Percentiles rank a stretch among this genome's conserved stretches.
Evolutionary conservation across 768 basidiomycete species (phyloP).

Genomic region (Cystofilobasidium bisporidii): DNA sequence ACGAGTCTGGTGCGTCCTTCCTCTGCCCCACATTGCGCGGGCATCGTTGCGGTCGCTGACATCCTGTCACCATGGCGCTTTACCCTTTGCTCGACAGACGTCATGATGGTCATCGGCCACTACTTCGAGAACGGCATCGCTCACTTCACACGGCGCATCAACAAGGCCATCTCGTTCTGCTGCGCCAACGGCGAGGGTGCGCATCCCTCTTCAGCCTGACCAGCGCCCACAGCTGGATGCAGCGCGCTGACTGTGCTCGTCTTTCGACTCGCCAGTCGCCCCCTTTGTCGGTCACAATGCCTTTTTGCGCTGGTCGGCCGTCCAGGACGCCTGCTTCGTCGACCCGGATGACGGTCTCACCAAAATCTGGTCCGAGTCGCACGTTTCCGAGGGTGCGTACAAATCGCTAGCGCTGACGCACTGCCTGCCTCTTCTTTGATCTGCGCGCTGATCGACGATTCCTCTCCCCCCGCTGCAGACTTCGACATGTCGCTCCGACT

Average conservation of each 20-base stretch:
- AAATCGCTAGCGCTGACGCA: not conserved
- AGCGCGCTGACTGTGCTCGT: too few relatives aligned
- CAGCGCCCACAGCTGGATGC: too few relatives aligned
- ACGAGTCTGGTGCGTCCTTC: constrained; percentile 47
- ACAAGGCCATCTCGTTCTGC: constrained; percentile 42
- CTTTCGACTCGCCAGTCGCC: too few relatives aligned
- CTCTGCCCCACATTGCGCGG: too few relatives aligned
- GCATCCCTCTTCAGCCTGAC: too few relatives aligned
- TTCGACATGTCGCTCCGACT: constrained; percentile 44
- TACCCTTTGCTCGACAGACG: constrained; percentile 56
- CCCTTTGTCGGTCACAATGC: constrained; percentile 49
- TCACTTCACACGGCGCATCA: constrained; percentile 78
- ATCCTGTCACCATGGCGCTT: too few relatives aligned
- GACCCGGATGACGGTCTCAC: constrained; percentile 23
- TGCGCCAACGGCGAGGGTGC: constrained; percentile 39
- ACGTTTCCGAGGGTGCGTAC: constrained; percentile 21
- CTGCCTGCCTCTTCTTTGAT: not conserved
- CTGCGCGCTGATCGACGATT: not conserved
- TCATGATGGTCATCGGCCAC: constrained; percentile 81
- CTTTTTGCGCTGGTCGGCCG: constrained; percentile 77
- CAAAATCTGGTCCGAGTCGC: constrained; percentile 29
- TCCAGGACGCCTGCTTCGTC: constrained; percentile 54
- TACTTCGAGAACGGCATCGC: constrained; percentile 77
- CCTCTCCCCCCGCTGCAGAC: not conserved
- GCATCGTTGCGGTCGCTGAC: too few relatives aligned